These are phyloP conservation scores for Shiraia sp. DNA, from an alignment of 2,329 filamentous ascomycete genomes.

Conservation along the genomic window DNA sequence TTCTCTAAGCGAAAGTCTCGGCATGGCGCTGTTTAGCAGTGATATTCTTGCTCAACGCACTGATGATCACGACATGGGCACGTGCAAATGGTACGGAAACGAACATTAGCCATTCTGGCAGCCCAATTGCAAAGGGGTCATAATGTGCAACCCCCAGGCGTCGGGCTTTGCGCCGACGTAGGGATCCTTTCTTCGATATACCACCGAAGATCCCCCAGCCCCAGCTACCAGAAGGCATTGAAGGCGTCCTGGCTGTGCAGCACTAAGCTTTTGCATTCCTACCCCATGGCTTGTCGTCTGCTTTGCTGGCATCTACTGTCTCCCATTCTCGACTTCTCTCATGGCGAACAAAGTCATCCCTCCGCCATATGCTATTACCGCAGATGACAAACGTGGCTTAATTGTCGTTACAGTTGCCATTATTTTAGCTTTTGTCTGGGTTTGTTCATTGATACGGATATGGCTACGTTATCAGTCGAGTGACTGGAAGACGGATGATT, in stretches of 20 bases:
- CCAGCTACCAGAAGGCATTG: too few species aligned
- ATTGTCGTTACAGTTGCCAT: conserved; percentile 33
- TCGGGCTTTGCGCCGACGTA: neutral
- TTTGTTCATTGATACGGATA: conserved; percentile 34
- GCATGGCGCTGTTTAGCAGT: too few species aligned
- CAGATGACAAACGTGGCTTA: conserved; percentile 39
- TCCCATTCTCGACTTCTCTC: conserved; percentile 1
- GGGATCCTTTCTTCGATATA: too few species aligned
- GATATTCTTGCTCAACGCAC: too few species aligned
- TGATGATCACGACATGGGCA: too few species aligned
- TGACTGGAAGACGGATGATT: conserved; percentile 40
- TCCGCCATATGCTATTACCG: conserved; percentile 34
- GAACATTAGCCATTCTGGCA: too few species aligned
- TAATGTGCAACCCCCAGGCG: too few species aligned
- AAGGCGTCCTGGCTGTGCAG: too few species aligned
- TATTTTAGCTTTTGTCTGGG: conserved; percentile 34
- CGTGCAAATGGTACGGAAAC: too few species aligned
- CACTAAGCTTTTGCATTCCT: conserved; percentile 1
- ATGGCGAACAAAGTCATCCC: conserved; percentile 29
- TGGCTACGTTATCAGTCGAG: conserved; percentile 32
- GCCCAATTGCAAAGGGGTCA: too few species aligned
- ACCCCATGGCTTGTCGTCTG: conserved; percentile 5
- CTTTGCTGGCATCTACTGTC: neutral
- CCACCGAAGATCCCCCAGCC: too few species aligned
- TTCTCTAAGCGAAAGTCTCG: too few species aligned